Evolutionary conservation across 495 filamentous ascomycete genomes (phyloP).

Genomic region (Aspergillus mulundensis): DNA sequence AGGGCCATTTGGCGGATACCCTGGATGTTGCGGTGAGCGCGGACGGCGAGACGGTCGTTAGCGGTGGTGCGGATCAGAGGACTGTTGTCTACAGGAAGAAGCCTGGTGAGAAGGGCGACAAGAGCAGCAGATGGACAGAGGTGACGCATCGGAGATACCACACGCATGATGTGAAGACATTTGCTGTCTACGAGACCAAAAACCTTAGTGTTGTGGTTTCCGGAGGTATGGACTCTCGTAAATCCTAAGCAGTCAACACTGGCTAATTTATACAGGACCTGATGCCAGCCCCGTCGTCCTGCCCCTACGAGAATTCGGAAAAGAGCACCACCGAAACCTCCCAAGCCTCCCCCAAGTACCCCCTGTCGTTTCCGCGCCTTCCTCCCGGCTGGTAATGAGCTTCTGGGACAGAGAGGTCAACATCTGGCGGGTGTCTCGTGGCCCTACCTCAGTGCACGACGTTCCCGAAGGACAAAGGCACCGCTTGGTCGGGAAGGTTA

Average conservation of each 20-base stretch:
- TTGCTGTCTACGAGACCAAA: slow-evolving; percentile 83
- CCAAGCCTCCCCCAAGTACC: slow-evolving; percentile 75
- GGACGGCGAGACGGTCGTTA: slow-evolving; percentile 81
- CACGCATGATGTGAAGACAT: slow-evolving; percentile 88
- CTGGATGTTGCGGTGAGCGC: slow-evolving; percentile 74
- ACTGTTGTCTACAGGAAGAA: slow-evolving; percentile 71
- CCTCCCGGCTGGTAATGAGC: slow-evolving; percentile 70
- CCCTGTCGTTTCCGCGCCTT: slow-evolving; percentile 63
- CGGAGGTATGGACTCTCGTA: slow-evolving; percentile 58
- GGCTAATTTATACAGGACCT: slow-evolving; percentile 58
- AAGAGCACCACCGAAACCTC: slow-evolving; percentile 74
- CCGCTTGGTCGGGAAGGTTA: slow-evolving; percentile 64
- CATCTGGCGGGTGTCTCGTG: slow-evolving; percentile 66
- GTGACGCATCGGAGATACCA: slow-evolving; percentile 80
- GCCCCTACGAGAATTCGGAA: slow-evolving; percentile 74
- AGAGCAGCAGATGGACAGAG: slow-evolving; percentile 71
- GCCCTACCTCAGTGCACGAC: slow-evolving; percentile 39
- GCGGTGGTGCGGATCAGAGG: slow-evolving; percentile 84
- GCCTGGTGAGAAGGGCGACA: slow-evolving; percentile 51
- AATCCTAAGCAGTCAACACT: slow-evolving; percentile 8
- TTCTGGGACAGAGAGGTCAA: slow-evolving; percentile 91
- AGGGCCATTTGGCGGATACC: slow-evolving; percentile 84
- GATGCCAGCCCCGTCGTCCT: slow-evolving; percentile 78
- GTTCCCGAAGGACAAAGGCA: slow-evolving; percentile 43
- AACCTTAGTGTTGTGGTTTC: slow-evolving; percentile 83